Evolutionary conservation across 2,329 filamentous ascomycete genomes (phyloP).

Genomic region (Arthrocladium fulminans): DNA sequence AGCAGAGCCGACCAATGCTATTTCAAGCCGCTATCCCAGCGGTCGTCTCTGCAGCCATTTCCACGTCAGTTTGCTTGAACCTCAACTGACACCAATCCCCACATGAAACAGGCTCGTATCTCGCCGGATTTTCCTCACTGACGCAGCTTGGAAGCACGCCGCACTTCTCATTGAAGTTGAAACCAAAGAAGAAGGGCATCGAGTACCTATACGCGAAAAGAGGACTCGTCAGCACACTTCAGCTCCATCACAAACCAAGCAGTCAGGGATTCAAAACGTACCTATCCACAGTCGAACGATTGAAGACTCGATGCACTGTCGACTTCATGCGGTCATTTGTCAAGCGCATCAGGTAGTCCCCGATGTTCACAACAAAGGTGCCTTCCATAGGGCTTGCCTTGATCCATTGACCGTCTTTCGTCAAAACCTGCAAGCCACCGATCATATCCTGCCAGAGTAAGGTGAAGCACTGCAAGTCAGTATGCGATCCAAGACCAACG

Average conservation of each 20-base stretch:
- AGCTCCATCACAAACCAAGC: conserved; percentile 26
- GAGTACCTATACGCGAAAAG: conserved; percentile 39
- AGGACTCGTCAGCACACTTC: conserved; percentile 14
- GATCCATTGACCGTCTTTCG: conserved; percentile 34
- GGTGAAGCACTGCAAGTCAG: conserved; percentile 47
- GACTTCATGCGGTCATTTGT: conserved; percentile 43
- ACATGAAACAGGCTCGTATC: conserved; percentile 42
- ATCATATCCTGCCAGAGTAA: conserved; percentile 47
- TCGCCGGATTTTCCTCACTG: conserved; percentile 37
- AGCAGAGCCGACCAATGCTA: neutral
- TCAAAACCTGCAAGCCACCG: conserved; percentile 44
- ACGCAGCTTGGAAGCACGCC: conserved; percentile 37
- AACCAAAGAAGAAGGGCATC: conserved; percentile 51
- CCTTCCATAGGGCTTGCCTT: conserved; percentile 34
- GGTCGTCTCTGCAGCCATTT: neutral
- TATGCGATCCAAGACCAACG: conserved; percentile 42
- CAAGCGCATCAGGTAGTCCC: conserved; percentile 43
- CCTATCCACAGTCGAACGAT: conserved; percentile 25
- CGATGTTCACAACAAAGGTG: conserved; percentile 43
- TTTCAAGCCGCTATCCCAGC: neutral
- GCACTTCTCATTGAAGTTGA: conserved; percentile 46
- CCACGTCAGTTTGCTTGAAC: conserved; percentile 15
- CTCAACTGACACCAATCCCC: conserved; percentile 15
- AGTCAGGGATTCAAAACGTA: conserved; percentile 24
- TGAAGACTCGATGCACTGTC: conserved; percentile 48